Evolutionary conservation across 306 rosid genomes (phyloP), one percentile per base, ranked within the genome.

Genomic region (Argentina anserina): DNA sequence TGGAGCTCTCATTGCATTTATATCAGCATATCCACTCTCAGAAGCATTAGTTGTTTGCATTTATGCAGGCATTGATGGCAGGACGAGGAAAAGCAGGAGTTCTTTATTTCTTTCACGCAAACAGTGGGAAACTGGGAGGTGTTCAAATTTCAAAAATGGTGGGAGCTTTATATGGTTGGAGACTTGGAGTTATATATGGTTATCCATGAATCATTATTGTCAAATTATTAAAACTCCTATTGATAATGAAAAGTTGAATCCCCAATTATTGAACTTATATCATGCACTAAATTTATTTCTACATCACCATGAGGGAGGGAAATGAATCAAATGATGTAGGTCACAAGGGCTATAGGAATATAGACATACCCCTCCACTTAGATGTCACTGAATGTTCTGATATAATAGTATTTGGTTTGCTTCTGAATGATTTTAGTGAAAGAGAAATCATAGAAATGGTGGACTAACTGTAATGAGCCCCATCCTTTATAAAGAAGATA

Each of bases 1-100:
- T 56, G 41, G 31, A 41, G 67, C 21, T 71, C 65, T 58, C 49
- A 13, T 53, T 41, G 76, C 87, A 86, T 82, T 79, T 68, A 84
- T 84, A 75, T 47, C 76, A 39, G 37, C 67, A 40, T 34, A 83
- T 72, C 96, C 56, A 81, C 87, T 20, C 75, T 49, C 42, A 55
- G 49, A 28, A 40, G 77, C 75, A 59, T 72, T 73, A 65, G 71
- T 11, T 62, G 75, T 72, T 31, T 3, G 74, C 72, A 85, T 88
- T 88, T 85, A 86, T 79, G 68, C 80, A 63, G 66, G 65, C 53
- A 78, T 86, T 64, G 79, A 78, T 77, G 81, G 67, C 50, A 61
- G 40, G 79, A 62, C 86, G 62, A 23, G 63, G 68, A 39, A 56
- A 61, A 63, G 82, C 42, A 71, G 45, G 71, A 23, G 18, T 64